A percentile compares a stretch with the other conserved stretches of the same genome.
These are phyloP conservation scores for Gilbertella persicaria DNA, from an alignment of 371 early-diverging fungal species.

Conservation along the genomic window DNA sequence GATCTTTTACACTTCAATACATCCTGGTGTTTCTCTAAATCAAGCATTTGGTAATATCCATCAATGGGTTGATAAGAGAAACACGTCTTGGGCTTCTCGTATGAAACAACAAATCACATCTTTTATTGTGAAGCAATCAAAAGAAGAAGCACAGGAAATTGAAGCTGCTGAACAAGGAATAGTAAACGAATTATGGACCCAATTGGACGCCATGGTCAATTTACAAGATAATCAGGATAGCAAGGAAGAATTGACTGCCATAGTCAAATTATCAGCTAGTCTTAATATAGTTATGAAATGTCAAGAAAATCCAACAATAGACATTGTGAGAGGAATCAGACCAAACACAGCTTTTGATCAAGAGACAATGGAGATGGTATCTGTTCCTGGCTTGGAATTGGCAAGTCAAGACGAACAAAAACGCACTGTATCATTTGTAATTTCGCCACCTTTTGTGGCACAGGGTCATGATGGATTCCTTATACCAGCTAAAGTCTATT, in stretches of 20 bases:
- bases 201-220: slow-evolving; percentile 6
- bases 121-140: slow-evolving; percentile 30
- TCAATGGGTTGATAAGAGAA: slow-evolving; percentile 31
- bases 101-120: slow-evolving; percentile 38
- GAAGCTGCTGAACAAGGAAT: slow-evolving; percentile 18
- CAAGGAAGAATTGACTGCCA: not conserved
- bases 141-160: slow-evolving; percentile 15
- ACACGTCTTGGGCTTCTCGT: slow-evolving; percentile 36
- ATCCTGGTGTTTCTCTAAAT: slow-evolving; percentile 37
- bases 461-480: slow-evolving; percentile 27
- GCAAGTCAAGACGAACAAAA: not conserved
- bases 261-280: slow-evolving; percentile 23
- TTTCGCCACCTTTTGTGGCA: slow-evolving; percentile 36
- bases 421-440: slow-evolving; percentile 13
- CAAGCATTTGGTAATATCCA: slow-evolving; percentile 29
- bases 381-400: slow-evolving; percentile 1
- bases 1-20: slow-evolving; percentile 28
- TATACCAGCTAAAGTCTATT: slow-evolving; percentile 41
- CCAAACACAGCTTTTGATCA: slow-evolving; percentile 24
- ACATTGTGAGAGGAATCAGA: slow-evolving; percentile 18
- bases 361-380: slow-evolving; percentile 21
- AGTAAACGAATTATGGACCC: slow-evolving; percentile 4
- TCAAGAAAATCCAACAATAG: slow-evolving; percentile 24
- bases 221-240: not conserved
- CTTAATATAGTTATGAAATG: slow-evolving; percentile 35